Evolutionary conservation across 2,329 filamentous ascomycete genomes (phyloP).

Genomic region (Colletotrichum shisoi): DNA sequence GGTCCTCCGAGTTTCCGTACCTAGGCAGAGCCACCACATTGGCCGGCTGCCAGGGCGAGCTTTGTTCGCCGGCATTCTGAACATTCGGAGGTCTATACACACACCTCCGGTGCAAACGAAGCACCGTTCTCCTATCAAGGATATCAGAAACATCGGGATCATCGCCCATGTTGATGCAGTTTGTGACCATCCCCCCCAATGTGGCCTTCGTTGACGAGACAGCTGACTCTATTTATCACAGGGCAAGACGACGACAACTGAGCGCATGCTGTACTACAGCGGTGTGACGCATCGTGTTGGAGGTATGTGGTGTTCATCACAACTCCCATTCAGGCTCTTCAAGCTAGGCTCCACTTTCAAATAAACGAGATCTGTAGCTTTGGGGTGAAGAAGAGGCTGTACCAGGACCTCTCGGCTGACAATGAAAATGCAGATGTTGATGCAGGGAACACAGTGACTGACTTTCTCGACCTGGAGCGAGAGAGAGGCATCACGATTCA

Average conservation of each 20-base stretch:
- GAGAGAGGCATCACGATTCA: slow-evolving; percentile 96
- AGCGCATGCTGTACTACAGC: slow-evolving; percentile 98
- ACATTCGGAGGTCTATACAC: slow-evolving; percentile 29
- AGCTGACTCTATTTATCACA: slow-evolving; percentile 43
- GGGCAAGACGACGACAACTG: slow-evolving; percentile 97
- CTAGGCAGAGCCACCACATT: slow-evolving; percentile 20
- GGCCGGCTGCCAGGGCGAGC: slow-evolving; percentile 19
- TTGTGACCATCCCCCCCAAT: slow-evolving; percentile 43
- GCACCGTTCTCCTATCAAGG: slow-evolving; percentile 57
- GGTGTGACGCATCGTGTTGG: slow-evolving; percentile 88
- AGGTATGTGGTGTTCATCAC: slow-evolving; percentile 52
- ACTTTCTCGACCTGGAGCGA: slow-evolving; percentile 92
- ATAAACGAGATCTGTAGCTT: neutral
- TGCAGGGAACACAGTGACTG: slow-evolving; percentile 94
- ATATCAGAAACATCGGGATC: slow-evolving; percentile 94
- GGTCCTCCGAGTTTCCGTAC: slow-evolving; percentile 25
- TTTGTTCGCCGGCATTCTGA: slow-evolving; percentile 24
- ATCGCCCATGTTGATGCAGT: slow-evolving; percentile 97
- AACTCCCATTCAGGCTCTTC: neutral
- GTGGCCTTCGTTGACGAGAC: slow-evolving; percentile 23
- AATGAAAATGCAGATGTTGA: slow-evolving; percentile 73
- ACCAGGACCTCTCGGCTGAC: slow-evolving; percentile 9
- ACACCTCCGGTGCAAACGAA: slow-evolving; percentile 37
- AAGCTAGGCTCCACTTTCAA: neutral
- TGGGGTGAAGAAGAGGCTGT: neutral